Percentiles rank a stretch among this genome's conserved stretches.
These are phyloP conservation scores for Plenodomus tracheiphilus DNA, from an alignment of 2,329 filamentous ascomycete genomes.

Conservation along the genomic window DNA sequence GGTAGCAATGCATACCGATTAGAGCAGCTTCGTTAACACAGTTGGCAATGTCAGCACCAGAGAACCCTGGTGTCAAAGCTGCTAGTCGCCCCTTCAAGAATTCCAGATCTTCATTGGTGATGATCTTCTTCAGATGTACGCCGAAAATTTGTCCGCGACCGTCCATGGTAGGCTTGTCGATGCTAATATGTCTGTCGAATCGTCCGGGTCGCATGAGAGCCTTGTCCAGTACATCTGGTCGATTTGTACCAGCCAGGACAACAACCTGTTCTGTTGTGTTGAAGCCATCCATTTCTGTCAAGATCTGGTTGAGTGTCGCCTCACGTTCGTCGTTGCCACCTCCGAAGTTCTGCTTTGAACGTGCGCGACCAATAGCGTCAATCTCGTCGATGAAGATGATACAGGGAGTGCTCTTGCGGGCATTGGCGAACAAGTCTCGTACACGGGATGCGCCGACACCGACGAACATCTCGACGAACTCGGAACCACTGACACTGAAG, in stretches of 20 bases:
- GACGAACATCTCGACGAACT: slow-evolving; percentile 99
- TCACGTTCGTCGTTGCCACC: slow-evolving; percentile 97
- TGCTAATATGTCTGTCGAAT: slow-evolving; percentile 94
- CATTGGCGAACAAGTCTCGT: slow-evolving; percentile 90
- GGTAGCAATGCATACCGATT: slow-evolving; percentile 70
- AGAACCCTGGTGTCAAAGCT: slow-evolving; percentile 93
- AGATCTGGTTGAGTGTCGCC: slow-evolving; percentile 94
- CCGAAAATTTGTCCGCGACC: slow-evolving; percentile 94
- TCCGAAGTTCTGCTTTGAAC: slow-evolving; percentile 78
- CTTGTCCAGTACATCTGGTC: slow-evolving; percentile 91
- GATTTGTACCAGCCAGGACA: slow-evolving; percentile 93
- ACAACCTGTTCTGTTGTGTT: slow-evolving; percentile 96
- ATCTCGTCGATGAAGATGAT: slow-evolving; percentile 99
- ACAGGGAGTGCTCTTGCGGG: slow-evolving; percentile 93
- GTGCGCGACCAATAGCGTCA: slow-evolving; percentile 91
- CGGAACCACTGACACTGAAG: slow-evolving; percentile 96
- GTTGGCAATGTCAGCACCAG: slow-evolving; percentile 97
- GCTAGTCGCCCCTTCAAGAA: slow-evolving; percentile 85
- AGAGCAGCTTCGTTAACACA: slow-evolving; percentile 97
- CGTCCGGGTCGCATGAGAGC: slow-evolving; percentile 95
- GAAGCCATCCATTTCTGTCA: slow-evolving; percentile 99
- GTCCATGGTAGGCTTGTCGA: slow-evolving; percentile 95
- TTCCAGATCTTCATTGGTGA: slow-evolving; percentile 87
- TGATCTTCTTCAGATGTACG: slow-evolving; percentile 92
- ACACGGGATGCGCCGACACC: slow-evolving; percentile 96